Evolutionary conservation across 306 rosid species (phyloP), one percentile per base, ranked within the genome.

Genomic region (Trichosanthes truncata): DNA sequence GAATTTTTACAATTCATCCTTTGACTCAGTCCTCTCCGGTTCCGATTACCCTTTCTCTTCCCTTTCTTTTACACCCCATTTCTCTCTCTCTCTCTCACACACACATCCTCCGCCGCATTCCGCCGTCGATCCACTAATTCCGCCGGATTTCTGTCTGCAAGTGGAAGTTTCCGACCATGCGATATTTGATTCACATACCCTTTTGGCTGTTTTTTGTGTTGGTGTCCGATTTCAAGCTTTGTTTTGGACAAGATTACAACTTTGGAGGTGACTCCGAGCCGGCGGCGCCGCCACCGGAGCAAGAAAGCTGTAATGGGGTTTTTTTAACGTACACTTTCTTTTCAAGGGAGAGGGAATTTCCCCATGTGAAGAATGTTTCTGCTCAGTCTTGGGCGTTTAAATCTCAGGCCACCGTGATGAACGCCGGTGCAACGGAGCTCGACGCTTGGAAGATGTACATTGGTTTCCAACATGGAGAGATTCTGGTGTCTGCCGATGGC

Each of bases 341-440:
- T 0, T 74, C 81, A 0, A 78, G 94, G 9, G 83, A 60, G 76
- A 94, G 83, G 81, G 91, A 84, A 52, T 81, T 33, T 9, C 98
- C 98, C 0, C 87, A 71, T 53, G 80, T 85, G 81, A 92, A 87
- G 57, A 90, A 90, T 79, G 79, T 77, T 38, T 65, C 94, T 9
- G 92, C 91, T 0, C 98, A 94, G 79, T 84, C 98, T 0, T 94
- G 97, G 96, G 88, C 97, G 48, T 94, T 94, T 72, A 89, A 84
- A 84, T 80, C 98, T 0, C 84, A 83, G 49, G 94, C 88, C 0
- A 23, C 86, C 1, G 51, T 94, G 26, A 56, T 82, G 26, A 94
- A 94, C 41, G 91, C 87, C 1, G 98, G 96, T 2, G 72, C 74
- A 3, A 81, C 84, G 53, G 92, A 86, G 75, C 74, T 94, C 9